phyloP scores from a whole-genome alignment of 305 asterid species.

The Rubia tinctorum region DNA sequence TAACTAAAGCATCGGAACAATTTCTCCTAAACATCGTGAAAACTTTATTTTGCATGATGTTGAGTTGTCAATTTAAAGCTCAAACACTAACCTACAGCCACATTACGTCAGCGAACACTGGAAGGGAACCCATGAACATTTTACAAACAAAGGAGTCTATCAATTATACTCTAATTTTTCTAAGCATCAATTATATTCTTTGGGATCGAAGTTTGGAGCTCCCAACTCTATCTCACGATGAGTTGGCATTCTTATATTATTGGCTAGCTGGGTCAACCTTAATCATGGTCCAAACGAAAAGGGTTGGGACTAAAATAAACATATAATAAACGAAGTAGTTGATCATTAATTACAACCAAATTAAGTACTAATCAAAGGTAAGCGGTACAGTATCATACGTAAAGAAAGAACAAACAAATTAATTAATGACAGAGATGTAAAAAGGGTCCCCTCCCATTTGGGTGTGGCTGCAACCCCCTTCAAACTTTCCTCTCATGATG shows the following conservation, averaged over 20 bases:
- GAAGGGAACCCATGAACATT: too few species aligned
- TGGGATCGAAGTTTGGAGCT: neutral
- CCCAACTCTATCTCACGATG: neutral
- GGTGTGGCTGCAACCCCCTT: conserved; percentile 9
- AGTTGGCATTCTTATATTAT: neutral
- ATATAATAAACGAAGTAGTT: neutral
- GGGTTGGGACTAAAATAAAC: neutral
- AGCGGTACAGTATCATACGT: neutral
- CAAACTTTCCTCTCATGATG: conserved; percentile 11
- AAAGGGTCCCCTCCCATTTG: neutral
- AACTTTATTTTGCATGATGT: too few species aligned
- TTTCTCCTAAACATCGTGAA: too few species aligned
- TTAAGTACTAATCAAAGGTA: neutral
- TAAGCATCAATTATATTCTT: too few species aligned
- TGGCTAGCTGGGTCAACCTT: neutral
- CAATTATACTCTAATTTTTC: too few species aligned
- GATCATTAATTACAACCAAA: neutral
- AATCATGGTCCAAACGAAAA: neutral
- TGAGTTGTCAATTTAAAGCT: too few species aligned
- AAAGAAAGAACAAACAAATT: neutral
- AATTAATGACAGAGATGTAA: neutral
- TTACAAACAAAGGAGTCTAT: too few species aligned
- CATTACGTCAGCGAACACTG: too few species aligned
- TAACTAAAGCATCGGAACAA: too few species aligned
- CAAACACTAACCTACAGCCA: too few species aligned